Percentiles rank a stretch among this genome's conserved stretches.
Evolutionary conservation across 23 red algal species (phyloP).

Genomic region (Gracilariopsis chorda): DNA sequence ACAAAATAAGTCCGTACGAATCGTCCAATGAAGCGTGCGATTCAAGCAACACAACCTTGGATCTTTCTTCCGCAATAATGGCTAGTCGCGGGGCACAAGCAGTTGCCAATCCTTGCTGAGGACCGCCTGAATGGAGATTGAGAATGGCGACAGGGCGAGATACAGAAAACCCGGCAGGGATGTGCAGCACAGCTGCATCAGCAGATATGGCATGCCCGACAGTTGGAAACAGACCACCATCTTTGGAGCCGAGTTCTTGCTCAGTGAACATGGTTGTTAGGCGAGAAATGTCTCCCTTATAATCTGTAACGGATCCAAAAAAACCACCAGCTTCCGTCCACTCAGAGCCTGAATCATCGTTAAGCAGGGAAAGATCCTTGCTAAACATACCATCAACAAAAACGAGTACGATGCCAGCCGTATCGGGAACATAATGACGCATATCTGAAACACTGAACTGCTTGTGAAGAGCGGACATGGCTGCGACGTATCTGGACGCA

Average conservation of each 20-base stretch:
- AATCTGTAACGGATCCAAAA: conserved; percentile 40
- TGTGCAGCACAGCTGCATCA: conserved; percentile 54
- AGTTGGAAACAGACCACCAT: conserved; percentile 55
- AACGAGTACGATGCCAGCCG: conserved; percentile 56
- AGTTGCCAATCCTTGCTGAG: not conserved
- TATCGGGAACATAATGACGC: conserved; percentile 37
- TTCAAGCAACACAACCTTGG: conserved; percentile 58
- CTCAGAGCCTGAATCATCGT: conserved; percentile 27
- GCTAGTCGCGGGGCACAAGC: conserved; percentile 56
- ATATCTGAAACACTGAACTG: conserved; percentile 10
- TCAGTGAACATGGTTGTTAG: conserved; percentile 20
- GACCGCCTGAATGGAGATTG: conserved; percentile 40
- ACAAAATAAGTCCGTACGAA: conserved; percentile 35
- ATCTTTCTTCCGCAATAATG: conserved; percentile 38
- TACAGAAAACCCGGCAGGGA: conserved; percentile 50
- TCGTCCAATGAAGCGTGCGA: conserved; percentile 38
- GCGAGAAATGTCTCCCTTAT: conserved; percentile 50
- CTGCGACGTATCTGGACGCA: conserved; percentile 24
- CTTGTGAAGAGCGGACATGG: not conserved
- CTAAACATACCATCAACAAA: conserved; percentile 73
- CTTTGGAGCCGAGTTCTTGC: conserved; percentile 24
- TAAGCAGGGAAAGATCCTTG: conserved; percentile 46
- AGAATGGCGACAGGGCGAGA: conserved; percentile 43
- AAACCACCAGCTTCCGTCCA: conserved; percentile 40
- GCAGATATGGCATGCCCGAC: conserved; percentile 28